Conservation (phyloP, 257 asterid species). For the Petrea volubilis region DNA sequence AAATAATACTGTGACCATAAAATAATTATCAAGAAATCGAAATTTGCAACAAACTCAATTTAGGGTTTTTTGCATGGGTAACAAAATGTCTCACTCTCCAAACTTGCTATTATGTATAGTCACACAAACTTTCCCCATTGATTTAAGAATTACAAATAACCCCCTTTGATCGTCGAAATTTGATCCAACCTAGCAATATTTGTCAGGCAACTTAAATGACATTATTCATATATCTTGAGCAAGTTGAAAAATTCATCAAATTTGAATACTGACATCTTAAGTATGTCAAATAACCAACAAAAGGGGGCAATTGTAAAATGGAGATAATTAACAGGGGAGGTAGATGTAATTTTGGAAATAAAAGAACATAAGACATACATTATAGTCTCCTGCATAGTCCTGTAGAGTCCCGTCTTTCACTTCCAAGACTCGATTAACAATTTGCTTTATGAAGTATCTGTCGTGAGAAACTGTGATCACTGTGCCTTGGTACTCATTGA, state of each 20-base stretch:
- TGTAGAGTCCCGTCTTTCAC: conserved; percentile 79
- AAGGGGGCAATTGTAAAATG: no score
- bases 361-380: conserved; percentile 48
- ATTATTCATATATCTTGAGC: no score
- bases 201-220: no score
- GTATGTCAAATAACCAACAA: no score
- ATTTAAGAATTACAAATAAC: no score
- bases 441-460: conserved; percentile 95
- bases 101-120: no score
- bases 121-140: no score
- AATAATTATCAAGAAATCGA: background rate
- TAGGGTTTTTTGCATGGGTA: background rate
- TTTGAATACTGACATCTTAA: no score
- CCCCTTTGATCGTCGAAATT: no score
- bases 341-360: background rate
- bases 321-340: background rate
- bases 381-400: conserved; percentile 94
- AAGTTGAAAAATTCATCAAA: no score
- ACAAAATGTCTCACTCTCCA: no score
- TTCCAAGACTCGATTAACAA: conserved; percentile 94
- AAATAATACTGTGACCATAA: conserved; percentile 75
- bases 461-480: conserved; percentile 96
- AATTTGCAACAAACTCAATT: background rate
- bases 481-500: conserved; percentile 90
- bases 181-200: no score